Base-by-base conservation (phyloP, 495 filamentous ascomycete species). In the Hypoxylon lienhwacheense region DNA sequence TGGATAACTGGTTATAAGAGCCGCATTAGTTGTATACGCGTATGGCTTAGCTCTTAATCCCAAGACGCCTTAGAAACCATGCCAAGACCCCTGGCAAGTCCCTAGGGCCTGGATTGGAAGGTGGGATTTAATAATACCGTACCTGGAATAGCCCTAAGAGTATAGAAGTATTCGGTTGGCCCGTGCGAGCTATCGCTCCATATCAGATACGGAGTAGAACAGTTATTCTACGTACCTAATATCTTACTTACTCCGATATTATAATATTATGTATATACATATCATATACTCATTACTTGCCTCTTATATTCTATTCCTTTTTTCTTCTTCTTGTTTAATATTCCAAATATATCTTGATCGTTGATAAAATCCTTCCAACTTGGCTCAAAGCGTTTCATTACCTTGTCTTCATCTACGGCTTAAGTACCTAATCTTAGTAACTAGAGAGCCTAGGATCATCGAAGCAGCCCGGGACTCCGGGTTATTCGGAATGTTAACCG, bases 1-100 rank as follows among this genome's bases (percentile, higher is more conserved):
- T 44, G 17, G 37, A 14, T 31, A 11, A 15, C 7, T 37, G 7
- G 19, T 43, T 24, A 29, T 42, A 55, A 55, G 58, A 61, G 58
- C 58, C 58, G 46, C 58, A 61, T 40, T 20, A 17, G 32, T n/a
- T 29, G 28, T 52, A 36, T 15, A 28, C 37, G 36, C 28, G 29
- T 22, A 39, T 31, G 17, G 25, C 45, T 26, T 45, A 55, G 47
- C 58, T 61, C n/a, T 61, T 52, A 61, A 44, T 61, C 58, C 12
- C 52, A 61, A 61, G 58, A 61, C 52, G 58, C 55, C 58, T 52
- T 40, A 61, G 58, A 55, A 55, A 42, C 26, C 15, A 37, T 33
- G 58, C 58, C 58, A 61, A 61, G 58, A 47, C 58, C 58, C 58
- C 58, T 61, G 52, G 55, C 37, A 12, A 31, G 47, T 47, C 58